Evolutionary conservation across 2,329 filamentous ascomycete species (phyloP), one percentile per base, ranked within the genome.

Genomic region (Lachnellula occidentalis): DNA sequence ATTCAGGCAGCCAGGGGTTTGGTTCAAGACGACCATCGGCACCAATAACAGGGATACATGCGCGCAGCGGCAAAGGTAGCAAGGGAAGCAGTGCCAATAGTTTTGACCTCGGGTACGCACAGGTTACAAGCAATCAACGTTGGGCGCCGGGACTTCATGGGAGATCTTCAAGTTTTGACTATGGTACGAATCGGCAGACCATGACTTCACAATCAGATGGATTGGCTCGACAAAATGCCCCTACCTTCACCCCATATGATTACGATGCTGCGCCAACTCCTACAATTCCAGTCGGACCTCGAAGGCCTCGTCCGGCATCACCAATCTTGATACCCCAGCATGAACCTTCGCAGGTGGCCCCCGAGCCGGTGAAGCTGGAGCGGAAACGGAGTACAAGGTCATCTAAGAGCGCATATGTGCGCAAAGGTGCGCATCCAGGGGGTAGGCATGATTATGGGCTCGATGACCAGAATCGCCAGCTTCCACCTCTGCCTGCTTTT

Each of bases 191-290:
- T 41, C 61, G 55, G 34, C 59, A 58, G 27, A 58, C 57, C 8
- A 65, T 70, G 52, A 60, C 56, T 67, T 63, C 54, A 61, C 67
- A 59, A 64, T 66, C 60, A 7, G 54, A 52, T 39, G 43, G 52
- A 41, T 52, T 61, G 71, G 71, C 37, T 65, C 71, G 59, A 50
- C 61, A 60, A 42, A 53, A 51, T 21, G 46, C 34, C 39, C 39
- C 62, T 21, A 21, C 59, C 1, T 61, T 64, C 31, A 50, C 59
- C 37, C 53, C 61, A 21, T 68, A 79, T 63, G 81, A 87, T 64
- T 84, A 86, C 72, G 88, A 94, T 68, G 88, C 90, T 50, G 92
- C 91, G 24, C 92, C 92, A 14, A 92, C 87, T 37, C 92, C 92
- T 5, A 92, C 85, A 27, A 79, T 96, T 36, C 90, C 90, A 34